Evolutionary conservation across 495 filamentous ascomycete genomes (phyloP), one percentile per base, ranked within the genome.

Genomic region (Annulohypoxylon stygium): DNA sequence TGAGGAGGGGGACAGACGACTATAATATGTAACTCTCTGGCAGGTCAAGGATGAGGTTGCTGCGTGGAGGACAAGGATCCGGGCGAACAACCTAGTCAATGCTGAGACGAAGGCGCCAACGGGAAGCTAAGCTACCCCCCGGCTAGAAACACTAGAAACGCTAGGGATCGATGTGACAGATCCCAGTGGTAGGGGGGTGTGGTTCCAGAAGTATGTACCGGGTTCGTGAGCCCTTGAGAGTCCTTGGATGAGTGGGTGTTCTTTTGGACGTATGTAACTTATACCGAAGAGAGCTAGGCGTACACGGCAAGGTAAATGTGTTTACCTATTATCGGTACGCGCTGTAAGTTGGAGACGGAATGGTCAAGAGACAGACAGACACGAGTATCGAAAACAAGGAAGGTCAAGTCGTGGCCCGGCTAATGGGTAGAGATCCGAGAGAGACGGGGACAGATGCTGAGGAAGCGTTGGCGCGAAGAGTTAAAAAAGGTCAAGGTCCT

Each of bases 21-120:
- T 83, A 82, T 83, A 83, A 80, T 81, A 82, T 75, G 78, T 68
- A 62, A 47, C 43, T 68, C 62, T 71, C 53, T 65, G 72, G 64
- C 45, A 64, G 72, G 72, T 59, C 59, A 63, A 75, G 72, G 67
- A 65, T 64, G 37, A 62, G 67, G 62, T 70, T 54, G 72, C 67
- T 75, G 72, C 72, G 72, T 75, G 72, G 67, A 54, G 36, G 72
- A 68, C 72, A 75, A 66, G 72, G 72, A 71, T 75, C 34, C 30
- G 41, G 59, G 33, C n/a, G 55, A 64, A 67, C 55, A 64, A 58
- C 67, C 72, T 70, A 67, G 72, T 75, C 72, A 53, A 75, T 67
- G 72, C 67, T 75, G 72, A 70, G 67, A 75, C 67, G 36, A 67
- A 71, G 59, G 67, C 72, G 72, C 72, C 72, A 75, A 68, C 67